Evolutionary conservation across 805 yeast genomes (phyloP), one percentile per base, ranked within the genome.

Genomic region (Wickerhamiella kazuoi): DNA sequence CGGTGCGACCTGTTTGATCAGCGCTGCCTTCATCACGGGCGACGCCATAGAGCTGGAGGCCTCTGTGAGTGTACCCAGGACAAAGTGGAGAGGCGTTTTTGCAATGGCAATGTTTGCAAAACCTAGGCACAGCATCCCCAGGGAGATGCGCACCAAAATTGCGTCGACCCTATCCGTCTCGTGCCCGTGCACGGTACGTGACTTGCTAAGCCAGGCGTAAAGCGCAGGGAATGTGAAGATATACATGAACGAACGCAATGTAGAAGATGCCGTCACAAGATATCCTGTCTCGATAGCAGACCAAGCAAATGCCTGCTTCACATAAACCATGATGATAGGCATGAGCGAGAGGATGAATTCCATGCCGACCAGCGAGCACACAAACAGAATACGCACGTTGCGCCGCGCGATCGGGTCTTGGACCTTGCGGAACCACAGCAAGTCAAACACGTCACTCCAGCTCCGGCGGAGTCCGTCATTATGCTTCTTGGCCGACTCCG

Each of bases 231-330:
- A 50, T 4, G 51, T 46, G 4, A 45, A 28, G 6, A 52, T 34
- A 34, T 50, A 49, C 44, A 54, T 47, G n/a, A 52, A 18, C 7
- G 54, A 50, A 16, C 60, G 44, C 23, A 47, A 44, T 5, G 45
- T 16, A 3, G 53, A 50, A 39, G 52, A 50, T 1, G 49, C 38
- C 2, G 59, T 50, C n/a, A 51, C 45, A 6, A 52, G 42, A 37
- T 55, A 55, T 9, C 60, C 60, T 2, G 49, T 32, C 41, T 55
- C 54, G 6, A 55, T 44, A 8, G 57, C 56, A 2, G 58, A 45
- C 60, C 60, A 55, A 14, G 46, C 47, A 39, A 55, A 55, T 38
- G 37, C 34, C 36, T 48, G 46, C 41, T 52, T 50, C 16, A 59
- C 54, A 34, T 51, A 55, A 17, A 54, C 43, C 20, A 52, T 21